Evolutionary conservation across 1,284 basidiomycete species (phyloP), one percentile per base, ranked within the genome.

Genomic region (Fomitopsis pinicola): DNA sequence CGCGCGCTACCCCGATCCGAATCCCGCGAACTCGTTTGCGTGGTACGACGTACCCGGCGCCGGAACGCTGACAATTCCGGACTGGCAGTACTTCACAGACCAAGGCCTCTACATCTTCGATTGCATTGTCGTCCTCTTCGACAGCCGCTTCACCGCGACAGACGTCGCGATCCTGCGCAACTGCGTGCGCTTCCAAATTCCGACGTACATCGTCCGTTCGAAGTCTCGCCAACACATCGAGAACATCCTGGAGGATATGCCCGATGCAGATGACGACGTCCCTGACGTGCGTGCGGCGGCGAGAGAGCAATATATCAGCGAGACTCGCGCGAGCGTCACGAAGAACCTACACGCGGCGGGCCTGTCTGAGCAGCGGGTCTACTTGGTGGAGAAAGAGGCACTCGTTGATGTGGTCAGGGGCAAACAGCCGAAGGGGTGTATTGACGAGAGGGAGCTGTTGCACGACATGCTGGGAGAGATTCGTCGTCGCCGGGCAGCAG

Each of bases 51-150:
- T 54, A 4, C 52, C 50, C 17, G 52, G 52, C n/a, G 52, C 52
- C 5, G 52, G 52, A 5, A 54, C 52, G n/a, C 35, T 54, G 52
- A 36, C 7, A 2, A 38, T 54, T 17, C 52, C 52, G 2, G 52
- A 54, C 28, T 54, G 52, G 52, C 52, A 38, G 35, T 54, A 54
- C 52, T 54, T 54, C 35, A 54, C 52, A 3, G 52, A 54, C 35
- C 52, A 54, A 17, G 52, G 52, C 2, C 36, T 54, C n/a, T 54
- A 54, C 22, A 38, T 54, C 22, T 54, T 54, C 36, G 52, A 54
- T 33, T 54, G 52, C 35, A 54, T 54, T 19, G 17, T 54, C 35
- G 52, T 54, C 35, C 52, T 54, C 19, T 54, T 54, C 35, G 52
- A 54, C 52, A 54, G 12, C 17, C 52, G 52, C 35, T 38, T 54